Base-by-base conservation (phyloP, 345 rosid genomes). In the Gossypium mustelinum region DNA sequence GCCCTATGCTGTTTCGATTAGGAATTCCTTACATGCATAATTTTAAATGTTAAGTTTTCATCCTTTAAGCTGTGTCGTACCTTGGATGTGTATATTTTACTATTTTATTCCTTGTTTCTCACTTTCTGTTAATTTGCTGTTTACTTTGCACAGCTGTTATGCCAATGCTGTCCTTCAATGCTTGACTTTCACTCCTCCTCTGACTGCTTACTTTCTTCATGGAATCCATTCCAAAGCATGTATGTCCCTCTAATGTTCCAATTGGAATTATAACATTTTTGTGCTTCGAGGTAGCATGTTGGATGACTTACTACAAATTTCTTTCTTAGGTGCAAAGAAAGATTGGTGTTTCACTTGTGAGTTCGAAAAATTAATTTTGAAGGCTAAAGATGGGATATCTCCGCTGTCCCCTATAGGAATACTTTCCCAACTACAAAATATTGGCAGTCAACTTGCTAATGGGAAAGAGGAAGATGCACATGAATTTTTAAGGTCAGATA, bases 401-500 rank as follows among this genome's bases (percentile, higher is more conserved):
- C 90, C 92, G 9, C 80, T 93, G 48, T 92, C 97, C 65, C 97
- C 98, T 66, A 75, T 68, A 77, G 86, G 85, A 75, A 87, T 96
- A 59, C 75, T 95, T 47, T 90, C 97, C 70, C 93, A 84, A 64
- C 81, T 96, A 55, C 91, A 83, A 72, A 85, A 77, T 76, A 85
- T 86, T 55, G 98, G 93, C 85, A 88, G 89, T 78, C 89, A 78
- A 78, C 94, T 93, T 80, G 90, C 93, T 59, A 86, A 85, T 77
- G 99, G 99, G 57, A 89, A 87, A 76, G 92, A 96, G 81, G 99
- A 96, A 87, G 99, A 96, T 79, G 99, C 99, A 44, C 99, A 96
- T 87, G 98, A 96, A 84, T 96, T 93, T 80, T 84, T 96, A 74
- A 90, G 99, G 99, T 93, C 70, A 78, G 64, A 41, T 48, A 55